phyloP scores from a whole-genome alignment of 129 eudicot species.

The Chrysanthemum lavandulifolium region DNA sequence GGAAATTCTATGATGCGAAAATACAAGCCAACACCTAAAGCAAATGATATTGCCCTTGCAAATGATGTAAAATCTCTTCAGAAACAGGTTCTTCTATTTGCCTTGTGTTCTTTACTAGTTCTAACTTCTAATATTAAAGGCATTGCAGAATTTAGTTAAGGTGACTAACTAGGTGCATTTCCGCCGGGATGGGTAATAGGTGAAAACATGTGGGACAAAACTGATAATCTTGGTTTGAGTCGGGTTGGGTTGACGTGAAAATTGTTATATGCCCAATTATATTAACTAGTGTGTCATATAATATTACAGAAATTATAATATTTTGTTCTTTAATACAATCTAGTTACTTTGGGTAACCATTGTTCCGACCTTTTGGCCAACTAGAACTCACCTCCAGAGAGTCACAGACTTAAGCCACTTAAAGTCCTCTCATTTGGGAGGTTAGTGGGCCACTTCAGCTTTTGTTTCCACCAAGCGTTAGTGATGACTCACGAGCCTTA shows the following conservation, averaged over 20 bases:
- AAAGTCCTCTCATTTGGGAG: too few species aligned
- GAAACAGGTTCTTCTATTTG: conserved; percentile 63
- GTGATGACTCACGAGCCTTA: too few species aligned
- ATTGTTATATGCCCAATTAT: not conserved
- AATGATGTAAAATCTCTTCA: conserved; percentile 88
- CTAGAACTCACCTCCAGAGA: too few species aligned
- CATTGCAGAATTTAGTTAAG: not conserved
- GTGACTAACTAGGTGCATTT: not conserved
- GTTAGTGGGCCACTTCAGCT: too few species aligned
- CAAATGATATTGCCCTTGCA: conserved; percentile 53
- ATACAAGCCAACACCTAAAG: conserved; percentile 66
- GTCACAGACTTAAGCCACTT: too few species aligned
- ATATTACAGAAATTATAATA: not conserved
- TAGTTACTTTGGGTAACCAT: too few species aligned
- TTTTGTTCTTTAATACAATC: too few species aligned
- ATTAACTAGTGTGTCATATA: not conserved
- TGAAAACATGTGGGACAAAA: not conserved
- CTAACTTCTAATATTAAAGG: conserved; percentile 6
- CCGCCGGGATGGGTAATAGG: conserved; percentile 3
- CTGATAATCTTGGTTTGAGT: not conserved
- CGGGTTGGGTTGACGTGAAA: not conserved
- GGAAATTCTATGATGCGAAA: conserved; percentile 92
- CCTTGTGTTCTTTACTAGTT: not conserved
- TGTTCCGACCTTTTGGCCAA: too few species aligned
- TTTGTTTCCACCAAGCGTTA: too few species aligned